These are phyloP conservation scores for Anacardium occidentale DNA, from an alignment of 345 rosid genomes.

Conservation along the genomic window DNA sequence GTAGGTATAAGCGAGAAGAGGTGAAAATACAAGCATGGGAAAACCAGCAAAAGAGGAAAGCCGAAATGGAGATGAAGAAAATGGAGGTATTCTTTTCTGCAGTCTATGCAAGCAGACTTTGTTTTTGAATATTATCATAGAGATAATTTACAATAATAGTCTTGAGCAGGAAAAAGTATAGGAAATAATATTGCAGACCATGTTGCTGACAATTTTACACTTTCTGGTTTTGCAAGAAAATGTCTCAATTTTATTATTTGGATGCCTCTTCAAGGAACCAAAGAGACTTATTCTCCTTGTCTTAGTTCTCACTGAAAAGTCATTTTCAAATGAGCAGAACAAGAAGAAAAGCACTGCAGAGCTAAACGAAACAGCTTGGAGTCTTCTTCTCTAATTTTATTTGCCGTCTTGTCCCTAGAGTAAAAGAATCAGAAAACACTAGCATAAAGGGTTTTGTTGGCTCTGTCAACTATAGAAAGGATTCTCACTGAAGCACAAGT, in stretches of 20 bases:
- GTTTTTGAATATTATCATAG: neutral
- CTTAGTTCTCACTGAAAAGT: neutral
- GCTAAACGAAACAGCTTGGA: neutral
- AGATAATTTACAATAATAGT: neutral
- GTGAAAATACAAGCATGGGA: slow-evolving; percentile 98
- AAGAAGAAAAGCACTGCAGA: neutral
- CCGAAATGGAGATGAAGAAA: slow-evolving; percentile 91
- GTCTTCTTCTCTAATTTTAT: neutral
- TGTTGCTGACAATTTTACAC: neutral
- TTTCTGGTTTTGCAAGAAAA: neutral
- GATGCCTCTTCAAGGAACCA: neutral
- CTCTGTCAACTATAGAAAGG: neutral
- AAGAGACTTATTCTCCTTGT: neutral
- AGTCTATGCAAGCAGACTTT: neutral
- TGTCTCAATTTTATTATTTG: neutral
- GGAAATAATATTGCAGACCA: slow-evolving; percentile 2
- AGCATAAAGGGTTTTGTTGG: neutral
- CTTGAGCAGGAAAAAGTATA: slow-evolving; percentile 1
- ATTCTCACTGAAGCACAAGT: neutral
- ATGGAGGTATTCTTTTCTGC: slow-evolving; percentile 57
- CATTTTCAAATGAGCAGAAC: neutral
- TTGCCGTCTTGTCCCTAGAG: neutral
- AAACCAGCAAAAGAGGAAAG: slow-evolving; percentile 89
- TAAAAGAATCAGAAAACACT: too few species aligned
- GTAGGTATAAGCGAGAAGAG: slow-evolving; percentile 87